These are phyloP conservation scores for Rosellinia necatrix DNA, from an alignment of 2,329 filamentous ascomycete genomes.

Conservation along the genomic window DNA sequence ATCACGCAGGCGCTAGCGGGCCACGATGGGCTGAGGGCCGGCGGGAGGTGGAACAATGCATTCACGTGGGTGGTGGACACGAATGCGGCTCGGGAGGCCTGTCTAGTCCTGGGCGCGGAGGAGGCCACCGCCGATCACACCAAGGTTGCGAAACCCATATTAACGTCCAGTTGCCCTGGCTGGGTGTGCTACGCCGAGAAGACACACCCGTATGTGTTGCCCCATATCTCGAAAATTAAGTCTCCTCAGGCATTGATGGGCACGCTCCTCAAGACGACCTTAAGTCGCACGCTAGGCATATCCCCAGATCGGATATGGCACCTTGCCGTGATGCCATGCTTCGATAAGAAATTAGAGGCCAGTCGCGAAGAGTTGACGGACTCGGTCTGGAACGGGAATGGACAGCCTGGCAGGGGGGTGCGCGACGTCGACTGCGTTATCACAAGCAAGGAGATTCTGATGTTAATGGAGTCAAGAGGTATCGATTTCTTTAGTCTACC, in stretches of 20 bases:
- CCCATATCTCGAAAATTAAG: constrained; percentile 88
- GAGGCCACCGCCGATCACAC: constrained; percentile 64
- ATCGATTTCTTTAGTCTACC: constrained; percentile 77
- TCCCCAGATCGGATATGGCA: constrained; percentile 87
- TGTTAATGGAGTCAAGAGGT: constrained; percentile 79
- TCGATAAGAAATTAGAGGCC: constrained; percentile 98
- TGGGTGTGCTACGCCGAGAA: constrained; percentile 99
- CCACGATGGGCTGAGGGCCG: constrained; percentile 67
- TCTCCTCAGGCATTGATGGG: constrained; percentile 92
- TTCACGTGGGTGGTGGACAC: constrained; percentile 94
- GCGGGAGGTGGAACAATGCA: constrained; percentile 73
- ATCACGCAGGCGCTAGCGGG: constrained; percentile 79
- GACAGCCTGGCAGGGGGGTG: constrained; percentile 58
- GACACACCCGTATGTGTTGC: constrained; percentile 90
- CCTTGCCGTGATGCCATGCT: constrained; percentile 95
- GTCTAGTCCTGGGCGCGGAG: constrained; percentile 77
- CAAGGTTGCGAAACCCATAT: constrained; percentile 59
- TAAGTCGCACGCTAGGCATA: constrained; percentile 74
- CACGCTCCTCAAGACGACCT: constrained; percentile 83
- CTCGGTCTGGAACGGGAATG: constrained; percentile 66
- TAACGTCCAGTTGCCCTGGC: constrained; percentile 91
- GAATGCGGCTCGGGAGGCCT: constrained; percentile 79
- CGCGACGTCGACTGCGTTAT: constrained; percentile 98
- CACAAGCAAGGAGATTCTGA: constrained; percentile 91
- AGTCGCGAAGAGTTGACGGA: constrained; percentile 91